Evolutionary conservation across 371 early-diverging fungal genomes (phyloP).

Genomic region (Rhizopus microsporus): DNA sequence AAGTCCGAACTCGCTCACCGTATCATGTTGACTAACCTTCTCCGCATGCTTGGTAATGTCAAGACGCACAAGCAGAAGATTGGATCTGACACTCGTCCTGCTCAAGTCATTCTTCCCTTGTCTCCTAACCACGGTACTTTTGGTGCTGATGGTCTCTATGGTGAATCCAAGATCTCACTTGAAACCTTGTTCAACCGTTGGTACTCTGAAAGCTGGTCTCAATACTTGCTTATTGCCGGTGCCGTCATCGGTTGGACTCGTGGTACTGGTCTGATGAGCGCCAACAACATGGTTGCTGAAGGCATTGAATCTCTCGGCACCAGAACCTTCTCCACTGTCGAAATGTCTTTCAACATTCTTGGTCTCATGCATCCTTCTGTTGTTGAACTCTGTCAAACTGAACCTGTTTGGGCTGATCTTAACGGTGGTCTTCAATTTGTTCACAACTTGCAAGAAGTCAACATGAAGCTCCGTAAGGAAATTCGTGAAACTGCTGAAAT

Average conservation of each 20-base stretch:
- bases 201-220: conserved; percentile 90
- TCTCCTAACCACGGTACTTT: conserved; percentile 97
- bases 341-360: conserved; percentile 95
- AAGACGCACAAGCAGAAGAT: conserved; percentile 81
- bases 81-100: conserved; percentile 85
- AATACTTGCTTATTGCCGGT: conserved; percentile 87
- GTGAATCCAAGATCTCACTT: conserved; percentile 92
- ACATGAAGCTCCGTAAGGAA: conserved; percentile 72
- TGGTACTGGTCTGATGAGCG: conserved; percentile 94
- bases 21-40: conserved; percentile 88
- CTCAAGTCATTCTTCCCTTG: conserved; percentile 88
- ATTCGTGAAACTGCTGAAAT: conserved; percentile 84
- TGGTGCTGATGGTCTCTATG: conserved; percentile 92
- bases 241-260: conserved; percentile 98
- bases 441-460: conserved; percentile 78
- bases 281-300: conserved; percentile 91
- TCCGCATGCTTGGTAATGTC: conserved; percentile 81
- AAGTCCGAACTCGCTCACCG: conserved; percentile 90
- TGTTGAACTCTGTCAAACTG: conserved; percentile 74
- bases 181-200: conserved; percentile 93
- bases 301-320: conserved; percentile 90
- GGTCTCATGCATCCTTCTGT: conserved; percentile 89
- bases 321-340: conserved; percentile 90
- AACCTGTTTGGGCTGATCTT: conserved; percentile 94
- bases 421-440: conserved; percentile 91